Percentiles rank a stretch among this genome's conserved stretches.
phyloP scores from a whole-genome alignment of 192 early-diverging fungal genomes.

The Phycomyces nitens region DNA sequence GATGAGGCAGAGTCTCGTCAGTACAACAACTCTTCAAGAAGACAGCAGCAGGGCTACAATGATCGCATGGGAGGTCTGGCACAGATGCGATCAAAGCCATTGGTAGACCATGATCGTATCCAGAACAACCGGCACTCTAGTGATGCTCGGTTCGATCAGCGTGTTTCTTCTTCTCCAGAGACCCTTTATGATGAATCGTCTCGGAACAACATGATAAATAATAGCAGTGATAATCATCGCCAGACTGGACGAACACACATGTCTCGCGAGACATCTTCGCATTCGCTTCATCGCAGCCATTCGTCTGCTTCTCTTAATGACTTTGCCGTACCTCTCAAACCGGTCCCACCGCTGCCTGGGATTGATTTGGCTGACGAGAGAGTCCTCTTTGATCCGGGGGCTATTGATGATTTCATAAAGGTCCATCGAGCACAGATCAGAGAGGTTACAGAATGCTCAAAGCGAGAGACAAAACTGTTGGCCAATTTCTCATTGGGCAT shows the following conservation, averaged over 20 bases:
- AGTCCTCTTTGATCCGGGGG: constrained; percentile 32
- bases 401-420: constrained; percentile 58
- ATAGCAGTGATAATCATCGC: neutral
- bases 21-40: neutral
- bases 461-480: constrained; percentile 62
- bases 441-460: constrained; percentile 55
- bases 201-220: neutral
- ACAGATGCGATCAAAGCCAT: neutral
- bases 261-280: neutral
- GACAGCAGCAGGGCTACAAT: neutral
- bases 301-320: neutral
- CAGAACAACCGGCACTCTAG: neutral
- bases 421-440: constrained; percentile 66
- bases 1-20: neutral
- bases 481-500: constrained; percentile 61
- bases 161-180: neutral
- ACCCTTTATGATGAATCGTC: neutral
- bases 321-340: neutral
- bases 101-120: neutral
- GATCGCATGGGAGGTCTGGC: neutral
- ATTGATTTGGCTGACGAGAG: constrained; percentile 5
- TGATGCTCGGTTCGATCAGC: neutral
- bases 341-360: neutral
- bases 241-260: neutral
- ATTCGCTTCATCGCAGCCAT: neutral